Evolutionary conservation across 192 early-diverging fungal genomes (phyloP), one percentile per base, ranked within the genome.

Genomic region (Coemansia sp.): DNA sequence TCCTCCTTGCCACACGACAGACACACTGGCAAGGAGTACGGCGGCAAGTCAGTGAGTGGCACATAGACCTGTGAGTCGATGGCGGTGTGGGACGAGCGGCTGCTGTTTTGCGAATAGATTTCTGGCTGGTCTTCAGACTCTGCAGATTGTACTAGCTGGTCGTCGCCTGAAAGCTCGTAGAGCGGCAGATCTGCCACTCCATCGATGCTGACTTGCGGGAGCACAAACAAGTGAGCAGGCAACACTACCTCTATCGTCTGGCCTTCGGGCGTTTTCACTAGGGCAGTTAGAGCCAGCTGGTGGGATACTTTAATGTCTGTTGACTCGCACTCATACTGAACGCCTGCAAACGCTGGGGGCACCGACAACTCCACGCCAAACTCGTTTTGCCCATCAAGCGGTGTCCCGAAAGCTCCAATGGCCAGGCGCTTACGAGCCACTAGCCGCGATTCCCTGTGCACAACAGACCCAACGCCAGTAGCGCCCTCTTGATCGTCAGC

Each of bases 1-100:
- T 66, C 65, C 31, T 66, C 65, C 56, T 66, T 66, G 38, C 65
- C 65, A 34, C 65, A 66, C 16, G 65, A 66, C 36, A 46, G 39
- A 14, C 65, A 66, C n/a, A 66, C 55, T 6, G 65, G 65, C 11
- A 66, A 31, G 24, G 65, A 66, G 37, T 66, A 66, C 3, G 65
- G 55, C 23, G 65, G 65, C 51, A 66, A 56, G 2, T n/a, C 37
- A n/a, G 36, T 16, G 9, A 34, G 20, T 7, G 13, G 10, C 26
- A 9, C 23, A n/a, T 31, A 26, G 23, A 33, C 4, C 13, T 55
- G 51, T 2, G 51, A 55, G 9, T 55, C 23, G 11, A 55, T 28
- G 14, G 26, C 51, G 2, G 51, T 55, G 16, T 55, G 51, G 11
- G 51, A 55, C 26, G 51, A 55, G 26, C 33, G 13, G 28, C 51